Evolutionary conservation across 2,329 filamentous ascomycete species (phyloP).

Genomic region (Fusarium virguliforme): DNA sequence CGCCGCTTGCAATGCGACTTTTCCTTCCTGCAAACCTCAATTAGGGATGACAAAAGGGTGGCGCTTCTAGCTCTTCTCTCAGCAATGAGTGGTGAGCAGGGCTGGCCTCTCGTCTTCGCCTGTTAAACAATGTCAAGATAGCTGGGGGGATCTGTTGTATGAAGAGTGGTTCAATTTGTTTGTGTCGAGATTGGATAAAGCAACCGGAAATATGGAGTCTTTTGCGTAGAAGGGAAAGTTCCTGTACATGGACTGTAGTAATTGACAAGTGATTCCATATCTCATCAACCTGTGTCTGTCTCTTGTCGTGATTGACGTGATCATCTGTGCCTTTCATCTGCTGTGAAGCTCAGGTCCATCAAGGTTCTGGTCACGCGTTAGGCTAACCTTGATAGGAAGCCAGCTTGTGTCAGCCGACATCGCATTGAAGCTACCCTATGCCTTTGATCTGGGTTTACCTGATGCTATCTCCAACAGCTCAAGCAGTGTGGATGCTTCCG

Average conservation of each 20-base stretch:
- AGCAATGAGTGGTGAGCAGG: constrained; percentile 29
- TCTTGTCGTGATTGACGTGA: not conserved
- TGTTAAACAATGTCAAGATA: constrained; percentile 46
- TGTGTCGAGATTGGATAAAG: constrained; percentile 55
- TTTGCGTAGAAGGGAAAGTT: constrained; percentile 61
- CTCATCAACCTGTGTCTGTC: constrained; percentile 20
- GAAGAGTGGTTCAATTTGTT: constrained; percentile 51
- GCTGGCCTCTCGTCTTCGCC: constrained; percentile 35
- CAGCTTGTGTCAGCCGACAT: constrained; percentile 8
- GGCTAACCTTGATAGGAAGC: constrained; percentile 19
- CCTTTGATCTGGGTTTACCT: not conserved
- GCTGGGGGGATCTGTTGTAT: constrained; percentile 43
- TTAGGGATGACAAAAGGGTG: constrained; percentile 28
- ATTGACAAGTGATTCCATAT: constrained; percentile 54
- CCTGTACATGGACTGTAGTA: constrained; percentile 60
- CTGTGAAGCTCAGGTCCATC: constrained; percentile 21
- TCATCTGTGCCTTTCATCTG: not conserved
- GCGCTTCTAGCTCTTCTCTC: constrained; percentile 40
- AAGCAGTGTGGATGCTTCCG: not conserved
- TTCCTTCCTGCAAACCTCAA: constrained; percentile 43
- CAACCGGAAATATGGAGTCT: constrained; percentile 58
- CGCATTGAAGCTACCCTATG: constrained; percentile 2
- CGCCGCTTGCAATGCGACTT: constrained; percentile 48
- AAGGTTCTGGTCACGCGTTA: constrained; percentile 21
- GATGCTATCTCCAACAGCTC: not conserved